These are phyloP conservation scores for Neonectria faginata DNA, from an alignment of 2,329 filamentous ascomycete species.

Conservation along the genomic window DNA sequence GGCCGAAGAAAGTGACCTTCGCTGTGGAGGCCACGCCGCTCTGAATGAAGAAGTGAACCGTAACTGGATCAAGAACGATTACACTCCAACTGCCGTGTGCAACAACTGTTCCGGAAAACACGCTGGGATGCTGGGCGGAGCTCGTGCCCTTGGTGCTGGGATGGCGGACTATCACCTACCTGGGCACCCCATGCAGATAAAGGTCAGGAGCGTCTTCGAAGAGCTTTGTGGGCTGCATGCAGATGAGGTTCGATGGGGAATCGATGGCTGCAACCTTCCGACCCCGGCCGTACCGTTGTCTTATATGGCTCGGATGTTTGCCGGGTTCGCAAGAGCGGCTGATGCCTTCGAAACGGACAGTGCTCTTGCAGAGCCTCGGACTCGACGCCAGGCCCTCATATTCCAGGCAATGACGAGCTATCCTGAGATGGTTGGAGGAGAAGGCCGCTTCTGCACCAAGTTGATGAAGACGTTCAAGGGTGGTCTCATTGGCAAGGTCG, in stretches of 20 bases:
- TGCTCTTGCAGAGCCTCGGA: slow-evolving; percentile 23
- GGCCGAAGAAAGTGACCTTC: slow-evolving; percentile 51
- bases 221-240: slow-evolving; percentile 48
- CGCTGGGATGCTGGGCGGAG: slow-evolving; percentile 59
- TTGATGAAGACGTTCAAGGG: slow-evolving; percentile 56
- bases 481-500: slow-evolving; percentile 58
- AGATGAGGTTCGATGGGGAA: slow-evolving; percentile 53
- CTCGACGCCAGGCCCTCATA: slow-evolving; percentile 47
- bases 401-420: slow-evolving; percentile 57
- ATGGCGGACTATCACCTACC: slow-evolving; percentile 51
- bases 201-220: slow-evolving; percentile 52
- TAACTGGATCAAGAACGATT: slow-evolving; percentile 54
- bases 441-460: slow-evolving; percentile 59
- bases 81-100: slow-evolving; percentile 52
- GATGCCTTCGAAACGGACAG: slow-evolving; percentile 22
- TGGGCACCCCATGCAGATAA: slow-evolving; percentile 53
- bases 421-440: slow-evolving; percentile 59
- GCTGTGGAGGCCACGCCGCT: slow-evolving; percentile 57
- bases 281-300: slow-evolving; percentile 57
- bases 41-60: slow-evolving; percentile 51
- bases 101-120: slow-evolving; percentile 64
- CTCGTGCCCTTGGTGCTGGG: slow-evolving; percentile 50
- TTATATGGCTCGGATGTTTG: slow-evolving; percentile 51
- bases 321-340: slow-evolving; percentile 52
- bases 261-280: slow-evolving; percentile 62